These are phyloP conservation scores for Tolypocladium pustulatum DNA, from an alignment of 2,329 filamentous ascomycete species.

Conservation along the genomic window DNA sequence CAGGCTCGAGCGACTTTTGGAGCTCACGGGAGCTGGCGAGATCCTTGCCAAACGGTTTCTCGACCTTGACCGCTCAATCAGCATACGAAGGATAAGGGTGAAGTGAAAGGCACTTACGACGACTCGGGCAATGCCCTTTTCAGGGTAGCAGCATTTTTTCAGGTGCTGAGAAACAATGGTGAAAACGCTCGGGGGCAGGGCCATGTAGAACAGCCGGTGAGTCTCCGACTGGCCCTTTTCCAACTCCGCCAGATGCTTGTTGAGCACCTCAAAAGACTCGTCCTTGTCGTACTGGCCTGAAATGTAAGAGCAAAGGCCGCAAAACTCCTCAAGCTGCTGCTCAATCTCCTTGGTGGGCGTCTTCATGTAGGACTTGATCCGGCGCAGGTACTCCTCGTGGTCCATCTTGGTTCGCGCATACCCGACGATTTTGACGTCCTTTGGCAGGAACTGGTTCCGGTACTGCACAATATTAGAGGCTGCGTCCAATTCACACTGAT, in stretches of 20 bases:
- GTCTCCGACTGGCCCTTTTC: slow-evolving; percentile 75
- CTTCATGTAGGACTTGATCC: slow-evolving; percentile 98
- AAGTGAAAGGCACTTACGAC: slow-evolving; percentile 51
- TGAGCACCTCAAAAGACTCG: slow-evolving; percentile 79
- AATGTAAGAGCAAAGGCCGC: slow-evolving; percentile 78
- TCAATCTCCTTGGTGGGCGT: slow-evolving; percentile 95
- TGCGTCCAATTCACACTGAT: neutral
- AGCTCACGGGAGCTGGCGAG: slow-evolving; percentile 87
- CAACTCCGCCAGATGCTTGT: slow-evolving; percentile 74
- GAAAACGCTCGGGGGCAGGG: slow-evolving; percentile 93
- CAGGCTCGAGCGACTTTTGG: slow-evolving; percentile 86
- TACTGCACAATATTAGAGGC: slow-evolving; percentile 45
- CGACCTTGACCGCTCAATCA: slow-evolving; percentile 51
- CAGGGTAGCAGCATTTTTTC: slow-evolving; percentile 94
- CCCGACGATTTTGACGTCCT: slow-evolving; percentile 92
- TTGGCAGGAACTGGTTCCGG: slow-evolving; percentile 96
- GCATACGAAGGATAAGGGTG: slow-evolving; percentile 5
- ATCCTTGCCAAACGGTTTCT: slow-evolving; percentile 99
- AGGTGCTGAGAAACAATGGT: slow-evolving; percentile 94
- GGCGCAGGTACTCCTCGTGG: slow-evolving; percentile 84
- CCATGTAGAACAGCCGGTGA: slow-evolving; percentile 98
- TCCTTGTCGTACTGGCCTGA: slow-evolving; percentile 98
- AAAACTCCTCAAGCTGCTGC: slow-evolving; percentile 88
- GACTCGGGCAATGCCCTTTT: slow-evolving; percentile 80
- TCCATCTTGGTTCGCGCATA: slow-evolving; percentile 99